Percentiles rank a stretch among this genome's conserved stretches.
phyloP scores from a whole-genome alignment of 257 asterid genomes.

The Fraxinus quadrangulata region DNA sequence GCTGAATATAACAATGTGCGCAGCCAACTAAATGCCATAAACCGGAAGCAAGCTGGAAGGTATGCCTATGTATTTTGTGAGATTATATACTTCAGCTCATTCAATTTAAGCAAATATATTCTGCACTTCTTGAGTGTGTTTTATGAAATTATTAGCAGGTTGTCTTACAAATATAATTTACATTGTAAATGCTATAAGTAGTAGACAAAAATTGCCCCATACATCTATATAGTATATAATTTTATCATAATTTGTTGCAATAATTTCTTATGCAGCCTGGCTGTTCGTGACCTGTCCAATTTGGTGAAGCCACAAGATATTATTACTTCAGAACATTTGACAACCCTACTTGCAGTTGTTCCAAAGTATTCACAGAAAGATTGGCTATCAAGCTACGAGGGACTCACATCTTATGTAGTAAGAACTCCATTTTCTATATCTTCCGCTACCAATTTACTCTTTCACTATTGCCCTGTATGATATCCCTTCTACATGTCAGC shows the following conservation, averaged over 20 bases:
- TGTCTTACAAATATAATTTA: not conserved
- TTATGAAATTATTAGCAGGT: not conserved
- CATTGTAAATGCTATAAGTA: not conserved
- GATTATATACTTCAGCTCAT: not conserved
- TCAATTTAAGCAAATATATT: not conserved
- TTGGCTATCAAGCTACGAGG: slow-evolving; percentile 84
- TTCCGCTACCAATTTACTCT: slow-evolving; percentile 23
- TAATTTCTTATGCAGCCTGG: slow-evolving; percentile 38
- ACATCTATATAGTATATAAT: not conserved
- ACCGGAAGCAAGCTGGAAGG: slow-evolving; percentile 60
- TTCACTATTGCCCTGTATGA: slow-evolving; percentile 4
- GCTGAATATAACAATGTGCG: slow-evolving; percentile 60
- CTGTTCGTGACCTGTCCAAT: slow-evolving; percentile 57
- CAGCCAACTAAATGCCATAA: slow-evolving; percentile 58
- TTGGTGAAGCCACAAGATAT: slow-evolving; percentile 73
- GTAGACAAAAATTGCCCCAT: not conserved
- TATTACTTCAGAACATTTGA: slow-evolving; percentile 71
- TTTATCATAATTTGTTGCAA: not conserved
- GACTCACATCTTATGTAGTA: slow-evolving; percentile 84
- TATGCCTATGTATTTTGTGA: slow-evolving; percentile 13
- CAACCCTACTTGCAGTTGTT: slow-evolving; percentile 78
- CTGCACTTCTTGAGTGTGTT: not conserved
- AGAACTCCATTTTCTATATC: slow-evolving; percentile 27
- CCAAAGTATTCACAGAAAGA: slow-evolving; percentile 87
- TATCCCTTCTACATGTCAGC: not conserved